A percentile compares a stretch with the other conserved stretches of the same genome.
Conservation (phyloP, 2,329 filamentous ascomycete genomes). For the Paracamarosporium sp. region DNA sequence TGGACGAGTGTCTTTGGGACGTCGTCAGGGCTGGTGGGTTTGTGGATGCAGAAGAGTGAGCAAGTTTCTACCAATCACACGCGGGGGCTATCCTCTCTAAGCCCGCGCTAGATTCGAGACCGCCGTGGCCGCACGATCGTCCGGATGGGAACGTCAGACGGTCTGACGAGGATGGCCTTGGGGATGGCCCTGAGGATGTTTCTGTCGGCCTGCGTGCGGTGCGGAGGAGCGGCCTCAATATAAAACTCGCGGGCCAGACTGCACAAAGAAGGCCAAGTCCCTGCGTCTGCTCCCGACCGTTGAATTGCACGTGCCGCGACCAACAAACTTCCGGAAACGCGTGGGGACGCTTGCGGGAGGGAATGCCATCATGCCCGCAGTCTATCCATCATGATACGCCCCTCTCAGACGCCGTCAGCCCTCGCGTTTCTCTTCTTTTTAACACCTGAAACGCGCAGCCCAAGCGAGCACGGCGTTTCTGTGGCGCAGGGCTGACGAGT, state of each 20-base stretch:
- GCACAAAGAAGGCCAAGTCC: conserved; percentile 11
- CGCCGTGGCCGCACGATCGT: conserved; percentile 11
- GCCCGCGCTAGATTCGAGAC: conserved; percentile 16
- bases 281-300: conserved; percentile 9
- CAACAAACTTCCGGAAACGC: conserved; percentile 2
- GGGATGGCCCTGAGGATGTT: background rate
- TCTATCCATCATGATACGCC: background rate
- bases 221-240: background rate
- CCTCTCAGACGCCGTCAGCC: background rate
- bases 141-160: conserved; percentile 4
- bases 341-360: conserved; percentile 3
- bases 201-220: background rate
- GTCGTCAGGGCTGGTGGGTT: conserved; percentile 11
- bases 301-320: background rate
- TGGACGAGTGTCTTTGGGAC: conserved; percentile 3
- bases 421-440: background rate
- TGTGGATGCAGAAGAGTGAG: conserved; percentile 19
- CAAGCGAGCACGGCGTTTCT: background rate
- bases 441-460: background rate
- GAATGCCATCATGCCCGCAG: background rate
- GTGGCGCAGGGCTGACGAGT: background rate
- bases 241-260: conserved; percentile 1
- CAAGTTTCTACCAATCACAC: conserved; percentile 23
- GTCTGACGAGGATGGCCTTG: too few species aligned
- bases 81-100: background rate